phyloP scores from a whole-genome alignment of 2,329 filamentous ascomycete species.

The Aspergillus versicolor region DNA sequence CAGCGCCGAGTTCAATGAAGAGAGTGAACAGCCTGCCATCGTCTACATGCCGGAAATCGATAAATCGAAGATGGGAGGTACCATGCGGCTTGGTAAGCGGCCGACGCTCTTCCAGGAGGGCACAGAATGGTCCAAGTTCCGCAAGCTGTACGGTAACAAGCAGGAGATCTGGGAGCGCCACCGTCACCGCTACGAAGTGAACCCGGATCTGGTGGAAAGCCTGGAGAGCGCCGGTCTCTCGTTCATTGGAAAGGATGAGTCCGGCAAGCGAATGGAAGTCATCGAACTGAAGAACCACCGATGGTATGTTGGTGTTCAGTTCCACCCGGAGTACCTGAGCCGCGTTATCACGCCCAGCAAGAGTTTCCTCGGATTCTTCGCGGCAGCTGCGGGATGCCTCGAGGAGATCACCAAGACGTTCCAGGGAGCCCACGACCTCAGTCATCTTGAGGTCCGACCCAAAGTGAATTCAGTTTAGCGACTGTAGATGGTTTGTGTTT shows the following conservation, averaged over 20 bases:
- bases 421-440: constrained; percentile 16
- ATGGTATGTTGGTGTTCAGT: constrained; percentile 83
- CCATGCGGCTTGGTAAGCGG: constrained; percentile 79
- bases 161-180: constrained; percentile 69
- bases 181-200: constrained; percentile 88
- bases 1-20: constrained; percentile 56
- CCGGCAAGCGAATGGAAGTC: constrained; percentile 77
- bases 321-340: constrained; percentile 82
- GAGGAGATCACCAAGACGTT: constrained; percentile 37
- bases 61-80: constrained; percentile 74
- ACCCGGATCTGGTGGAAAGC: constrained; percentile 70
- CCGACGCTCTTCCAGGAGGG: constrained; percentile 72
- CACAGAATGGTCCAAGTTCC: constrained; percentile 75
- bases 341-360: constrained; percentile 71
- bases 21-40: constrained; percentile 67
- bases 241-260: constrained; percentile 78
- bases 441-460: constrained; percentile 4
- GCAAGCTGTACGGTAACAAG: constrained; percentile 67
- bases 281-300: constrained; percentile 80
- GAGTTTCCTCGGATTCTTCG: constrained; percentile 81
- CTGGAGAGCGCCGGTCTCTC: constrained; percentile 68
- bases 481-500: not conserved
- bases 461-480: not conserved
- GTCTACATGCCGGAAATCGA: constrained; percentile 92
- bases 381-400: constrained; percentile 69